phyloP scores from a whole-genome alignment of 2,329 filamentous ascomycete species.

The Penicillium digitatum region DNA sequence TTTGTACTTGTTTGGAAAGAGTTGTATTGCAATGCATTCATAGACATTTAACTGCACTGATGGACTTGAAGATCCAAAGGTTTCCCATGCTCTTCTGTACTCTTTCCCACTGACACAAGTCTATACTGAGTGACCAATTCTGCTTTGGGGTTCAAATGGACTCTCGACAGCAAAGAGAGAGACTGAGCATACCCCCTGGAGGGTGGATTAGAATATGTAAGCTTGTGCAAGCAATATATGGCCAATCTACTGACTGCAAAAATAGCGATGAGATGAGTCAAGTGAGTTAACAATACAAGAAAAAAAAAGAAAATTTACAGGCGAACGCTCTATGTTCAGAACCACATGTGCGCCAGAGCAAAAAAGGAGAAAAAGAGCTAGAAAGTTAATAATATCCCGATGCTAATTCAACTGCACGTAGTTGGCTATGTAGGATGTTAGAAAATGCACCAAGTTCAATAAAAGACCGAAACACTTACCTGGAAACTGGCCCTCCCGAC shows the following conservation, averaged over 20 bases:
- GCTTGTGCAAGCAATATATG: not conserved
- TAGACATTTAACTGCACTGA: too few relatives aligned
- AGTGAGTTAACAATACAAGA: not conserved
- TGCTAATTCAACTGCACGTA: conserved; percentile 36
- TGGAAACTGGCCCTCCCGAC: conserved; percentile 86
- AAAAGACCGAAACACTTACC: conserved; percentile 55
- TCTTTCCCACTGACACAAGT: not conserved
- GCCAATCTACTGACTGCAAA: not conserved
- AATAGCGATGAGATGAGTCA: not conserved
- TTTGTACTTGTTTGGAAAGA: not conserved
- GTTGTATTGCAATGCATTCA: not conserved
- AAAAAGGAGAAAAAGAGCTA: conserved; percentile 2
- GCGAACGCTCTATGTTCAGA: conserved; percentile 25
- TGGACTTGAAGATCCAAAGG: not conserved
- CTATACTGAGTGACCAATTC: not conserved
- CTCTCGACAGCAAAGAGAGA: not conserved
- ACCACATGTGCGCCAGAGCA: conserved; percentile 19
- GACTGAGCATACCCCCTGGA: not conserved
- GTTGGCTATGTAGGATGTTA: conserved; percentile 29
- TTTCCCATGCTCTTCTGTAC: not conserved
- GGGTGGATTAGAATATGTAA: not conserved
- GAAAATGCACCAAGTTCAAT: not conserved
- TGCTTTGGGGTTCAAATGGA: not conserved
- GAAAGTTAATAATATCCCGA: not conserved
- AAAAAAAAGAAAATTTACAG: conserved; percentile 20